Base-by-base conservation (phyloP, 2,329 filamentous ascomycete species). In the Verticillium longisporum region DNA sequence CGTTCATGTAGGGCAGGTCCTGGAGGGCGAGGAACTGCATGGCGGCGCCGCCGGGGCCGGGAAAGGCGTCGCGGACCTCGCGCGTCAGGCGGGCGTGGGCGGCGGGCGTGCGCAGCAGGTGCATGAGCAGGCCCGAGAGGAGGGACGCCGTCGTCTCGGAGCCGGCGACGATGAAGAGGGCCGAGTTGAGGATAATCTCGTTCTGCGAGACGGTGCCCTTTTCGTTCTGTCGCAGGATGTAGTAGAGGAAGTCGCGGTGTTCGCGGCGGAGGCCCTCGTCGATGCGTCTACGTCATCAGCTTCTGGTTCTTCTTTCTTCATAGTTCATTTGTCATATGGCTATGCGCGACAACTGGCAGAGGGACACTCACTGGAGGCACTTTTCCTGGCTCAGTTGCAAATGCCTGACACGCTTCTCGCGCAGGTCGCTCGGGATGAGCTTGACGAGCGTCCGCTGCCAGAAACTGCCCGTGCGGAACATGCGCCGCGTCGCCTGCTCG, bases 231-330 rank as follows among this genome's bases (percentile, higher is more conserved):
- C 70, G 68, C 34, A 75, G 67, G 41, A 77, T 72, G 58, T 74
- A 73, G 61, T 72, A 72, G 18, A 77, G 66, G 61, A 77, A 75
- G 59, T 77, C 75, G 56, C 70, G 70, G 45, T 72, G 71, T 26
- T 73, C 69, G 11, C 68, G 65, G 6, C 66, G 64, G 14, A 68
- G 64, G n/a, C 67, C 67, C 55, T 69, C 66, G 53, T 69, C 58
- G 60, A 71, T 68, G 38, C 70, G 70, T 13, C 34, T 36, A 13
- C 7, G 34, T 26, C 26, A 3, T 26, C 26, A 26, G 26, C n/a
- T 26, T 26, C 26, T 26, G 26, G 3, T 26, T 26, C 2, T 26
- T 26, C 26, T 26, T 26, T 26, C 26, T 26, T 26, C 26, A 2
- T 26, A 26, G 2, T 26, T 26, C 26, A 3, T 26, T 26, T 26